Percentiles rank a stretch among this genome's conserved stretches.
These are phyloP conservation scores for Thelephora terrestris DNA, from an alignment of 1,284 basidiomycete genomes.

Conservation along the genomic window DNA sequence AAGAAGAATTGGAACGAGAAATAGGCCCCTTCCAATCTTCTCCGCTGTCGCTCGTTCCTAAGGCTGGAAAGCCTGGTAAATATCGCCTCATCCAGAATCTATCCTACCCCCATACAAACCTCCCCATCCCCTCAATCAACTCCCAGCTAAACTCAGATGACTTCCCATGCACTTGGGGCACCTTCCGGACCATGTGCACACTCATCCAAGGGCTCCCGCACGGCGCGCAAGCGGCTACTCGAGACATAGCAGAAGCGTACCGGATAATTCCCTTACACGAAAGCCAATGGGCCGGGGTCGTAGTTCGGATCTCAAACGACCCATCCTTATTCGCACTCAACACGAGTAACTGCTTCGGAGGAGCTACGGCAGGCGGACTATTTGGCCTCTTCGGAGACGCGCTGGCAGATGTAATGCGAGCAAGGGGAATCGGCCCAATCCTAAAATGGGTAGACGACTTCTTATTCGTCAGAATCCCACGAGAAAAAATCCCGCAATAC, in stretches of 20 bases:
- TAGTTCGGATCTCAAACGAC: constrained; percentile 1
- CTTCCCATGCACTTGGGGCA: constrained; percentile 14
- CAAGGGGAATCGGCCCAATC: constrained; percentile 23
- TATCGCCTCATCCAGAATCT: constrained; percentile 28
- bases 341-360: constrained; percentile 22
- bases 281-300: constrained; percentile 12
- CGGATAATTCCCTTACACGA: constrained; percentile 14
- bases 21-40: constrained; percentile 31
- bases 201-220: constrained; percentile 11
- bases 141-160: constrained; percentile 7
- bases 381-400: constrained; percentile 25
- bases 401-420: constrained; percentile 19
- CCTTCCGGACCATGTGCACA: constrained; percentile 11
- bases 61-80: constrained; percentile 15
- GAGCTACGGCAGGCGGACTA: constrained; percentile 18
- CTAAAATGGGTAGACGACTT: constrained; percentile 33
- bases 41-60: constrained; percentile 24
- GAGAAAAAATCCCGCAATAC: no score
- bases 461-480: constrained; percentile 23
- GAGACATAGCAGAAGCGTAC: constrained; percentile 15
- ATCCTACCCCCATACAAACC: constrained; percentile 20
- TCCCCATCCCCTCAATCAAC: not conserved
- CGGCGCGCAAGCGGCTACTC: constrained; percentile 11
- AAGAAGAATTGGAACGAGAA: constrained; percentile 15
- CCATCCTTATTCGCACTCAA: constrained; percentile 8